Evolutionary conservation across 2,329 filamentous ascomycete genomes (phyloP), one percentile per base, ranked within the genome.

Genomic region (Hymenoscyphus infarciens): DNA sequence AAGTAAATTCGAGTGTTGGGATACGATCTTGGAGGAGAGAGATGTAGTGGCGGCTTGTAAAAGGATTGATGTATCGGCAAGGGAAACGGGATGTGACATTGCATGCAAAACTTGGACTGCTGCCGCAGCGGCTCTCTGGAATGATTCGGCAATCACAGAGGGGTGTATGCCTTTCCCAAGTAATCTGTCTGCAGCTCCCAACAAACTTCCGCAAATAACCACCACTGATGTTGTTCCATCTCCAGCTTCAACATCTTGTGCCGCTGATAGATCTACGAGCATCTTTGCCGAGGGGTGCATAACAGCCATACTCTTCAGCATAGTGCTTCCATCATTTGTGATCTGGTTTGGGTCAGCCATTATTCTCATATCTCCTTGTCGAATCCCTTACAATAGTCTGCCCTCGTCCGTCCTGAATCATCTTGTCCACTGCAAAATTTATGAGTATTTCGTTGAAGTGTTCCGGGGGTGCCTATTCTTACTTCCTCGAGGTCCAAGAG

Each of bases 241-340:
- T 80, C 95, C 95, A 67, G 95, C 95, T 78, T 99, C 95, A 65
- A 99, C 92, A 81, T 99, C 95, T 78, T 99, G 95, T 69, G 95
- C 95, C 70, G 95, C 91, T 73, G 94, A 96, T 66, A 99, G 85
- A 77, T 99, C 93, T 74, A 99, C 95, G 70, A 99, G 84, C 95
- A 99, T 99, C 82, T 97, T 97, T 59, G 95, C 95, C 57, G 96
- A 96, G n/a, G 95, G 95, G 76, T 99, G 95, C 89, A 99, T 92
- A 70, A 99, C 95, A 69, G 91, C 90, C 95, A 99, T 98, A 82
- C 94, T 94, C 81, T 91, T 96, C 75, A 99, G 81, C 94, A 99
- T 99, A 63, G 95, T 99, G 81, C 96, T 96, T 77, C 95, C 95
- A 79, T 99, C 95, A 82, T 99, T 99, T 74, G 95, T 99, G 80